Conservation (phyloP, 129 eudicot genomes). For the Flaveria ramosissima region DNA sequence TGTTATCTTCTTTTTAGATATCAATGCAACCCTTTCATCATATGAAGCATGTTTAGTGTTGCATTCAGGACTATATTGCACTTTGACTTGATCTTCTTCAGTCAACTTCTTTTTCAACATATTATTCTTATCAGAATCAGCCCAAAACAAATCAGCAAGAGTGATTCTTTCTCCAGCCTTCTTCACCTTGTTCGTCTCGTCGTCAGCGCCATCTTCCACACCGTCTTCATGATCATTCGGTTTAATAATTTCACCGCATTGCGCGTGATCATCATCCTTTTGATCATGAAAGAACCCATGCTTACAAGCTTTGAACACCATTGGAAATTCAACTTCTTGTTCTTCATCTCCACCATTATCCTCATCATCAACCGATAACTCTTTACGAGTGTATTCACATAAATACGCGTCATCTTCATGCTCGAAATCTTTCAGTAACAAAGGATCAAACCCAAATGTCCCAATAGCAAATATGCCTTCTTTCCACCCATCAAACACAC, state of each 20-base stretch:
- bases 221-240: slow-evolving; percentile 22
- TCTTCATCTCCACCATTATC: slow-evolving; percentile 23
- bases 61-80: slow-evolving; percentile 17
- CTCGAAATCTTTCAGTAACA: slow-evolving; percentile 24
- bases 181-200: slow-evolving; percentile 16
- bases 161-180: slow-evolving; percentile 59
- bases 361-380: slow-evolving; percentile 7
- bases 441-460: slow-evolving; percentile 63
- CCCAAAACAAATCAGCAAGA: slow-evolving; percentile 69
- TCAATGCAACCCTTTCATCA: slow-evolving; percentile 34
- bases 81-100: slow-evolving; percentile 29
- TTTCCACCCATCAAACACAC: slow-evolving; percentile 46
- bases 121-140: slow-evolving; percentile 46
- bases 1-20: slow-evolving; percentile 42
- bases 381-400: slow-evolving; percentile 19
- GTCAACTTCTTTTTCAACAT: slow-evolving; percentile 26
- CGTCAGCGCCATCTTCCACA: background rate
- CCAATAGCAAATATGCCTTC: slow-evolving; percentile 71
- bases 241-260: slow-evolving; percentile 1
- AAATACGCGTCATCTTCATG: slow-evolving; percentile 11
- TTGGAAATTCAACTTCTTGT: slow-evolving; percentile 42
- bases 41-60: slow-evolving; percentile 11
- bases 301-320: slow-evolving; percentile 44
- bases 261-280: slow-evolving; percentile 26
- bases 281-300: slow-evolving; percentile 35